Evolutionary conservation across 805 yeast species (phyloP).

Genomic region (Wickerhamomyces queroliae): DNA sequence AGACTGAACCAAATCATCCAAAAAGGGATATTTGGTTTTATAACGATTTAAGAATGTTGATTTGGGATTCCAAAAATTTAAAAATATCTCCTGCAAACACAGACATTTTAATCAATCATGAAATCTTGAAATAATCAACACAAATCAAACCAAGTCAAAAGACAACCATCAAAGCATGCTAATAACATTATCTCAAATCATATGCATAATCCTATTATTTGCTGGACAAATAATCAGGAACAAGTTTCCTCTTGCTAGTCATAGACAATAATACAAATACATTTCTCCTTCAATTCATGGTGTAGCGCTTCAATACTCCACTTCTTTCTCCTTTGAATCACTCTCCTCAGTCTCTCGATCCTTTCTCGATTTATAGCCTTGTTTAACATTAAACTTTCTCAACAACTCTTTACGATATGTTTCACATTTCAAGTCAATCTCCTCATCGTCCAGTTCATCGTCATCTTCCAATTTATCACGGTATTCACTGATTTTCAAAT

Average conservation of each 20-base stretch:
- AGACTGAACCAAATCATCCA: too few relatives aligned
- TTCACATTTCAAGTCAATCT: slow-evolving; percentile 26
- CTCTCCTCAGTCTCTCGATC: slow-evolving; percentile 7
- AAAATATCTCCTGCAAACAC: slow-evolving; percentile 12
- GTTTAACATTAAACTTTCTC: not conserved
- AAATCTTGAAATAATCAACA: slow-evolving; percentile 9
- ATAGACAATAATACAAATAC: not conserved
- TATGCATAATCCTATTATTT: too few relatives aligned
- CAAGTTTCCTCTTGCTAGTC: not conserved
- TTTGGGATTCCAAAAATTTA: slow-evolving; percentile 21
- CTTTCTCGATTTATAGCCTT: slow-evolving; percentile 5
- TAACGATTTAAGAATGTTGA: slow-evolving; percentile 23
- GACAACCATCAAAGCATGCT: too few relatives aligned
- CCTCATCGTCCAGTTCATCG: slow-evolving; percentile 28
- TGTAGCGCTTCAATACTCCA: slow-evolving; percentile 2
- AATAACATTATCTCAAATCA: too few relatives aligned
- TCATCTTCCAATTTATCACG: slow-evolving; percentile 48
- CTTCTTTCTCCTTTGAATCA: slow-evolving; percentile 5
- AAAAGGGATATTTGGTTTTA: slow-evolving; percentile 21
- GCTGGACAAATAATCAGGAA: not conserved
- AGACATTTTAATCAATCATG: slow-evolving; percentile 19
- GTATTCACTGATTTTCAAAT: slow-evolving; percentile 40
- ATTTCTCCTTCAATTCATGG: not conserved
- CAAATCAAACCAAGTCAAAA: too few relatives aligned
- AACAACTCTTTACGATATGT: slow-evolving; percentile 21